phyloP scores from a whole-genome alignment of 352 stramenopile genomes.

The Phytophthora meadii region DNA sequence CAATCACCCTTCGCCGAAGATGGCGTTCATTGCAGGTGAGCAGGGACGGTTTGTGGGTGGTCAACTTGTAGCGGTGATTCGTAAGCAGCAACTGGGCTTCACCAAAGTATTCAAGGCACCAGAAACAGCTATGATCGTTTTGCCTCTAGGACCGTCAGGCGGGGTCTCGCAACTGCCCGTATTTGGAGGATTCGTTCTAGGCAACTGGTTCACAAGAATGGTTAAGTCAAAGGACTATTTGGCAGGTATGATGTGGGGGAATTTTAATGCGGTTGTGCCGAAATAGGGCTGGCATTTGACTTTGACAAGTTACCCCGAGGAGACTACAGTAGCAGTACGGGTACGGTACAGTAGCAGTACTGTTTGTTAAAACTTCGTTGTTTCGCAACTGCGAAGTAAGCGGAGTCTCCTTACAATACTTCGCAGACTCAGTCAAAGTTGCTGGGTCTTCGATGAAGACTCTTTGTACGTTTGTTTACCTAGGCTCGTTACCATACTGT shows the following conservation, averaged over 20 bases:
- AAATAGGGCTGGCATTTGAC: not conserved
- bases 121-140: slow-evolving; percentile 30
- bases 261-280: slow-evolving; percentile 11
- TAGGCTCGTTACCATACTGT: too few relatives aligned
- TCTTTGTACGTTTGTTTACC: too few relatives aligned
- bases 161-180: slow-evolving; percentile 44
- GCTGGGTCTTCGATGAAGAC: too few relatives aligned
- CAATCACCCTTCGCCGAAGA: slow-evolving; percentile 48
- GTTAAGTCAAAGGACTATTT: slow-evolving; percentile 49
- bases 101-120: slow-evolving; percentile 32
- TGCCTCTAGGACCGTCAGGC: slow-evolving; percentile 44
- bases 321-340: too few relatives aligned
- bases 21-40: slow-evolving; percentile 40
- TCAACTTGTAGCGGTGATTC: slow-evolving; percentile 28
- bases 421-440: too few relatives aligned
- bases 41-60: slow-evolving; percentile 38
- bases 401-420: too few relatives aligned
- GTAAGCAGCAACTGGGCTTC: slow-evolving; percentile 25
- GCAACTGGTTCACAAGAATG: slow-evolving; percentile 34
- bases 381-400: too few relatives aligned
- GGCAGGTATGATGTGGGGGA: slow-evolving; percentile 24
- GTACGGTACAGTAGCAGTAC: too few relatives aligned
- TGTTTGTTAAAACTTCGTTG: too few relatives aligned
- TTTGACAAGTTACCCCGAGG: too few relatives aligned
- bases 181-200: slow-evolving; percentile 39